phyloP scores from a whole-genome alignment of 176 grass and related monocot species.

The Aegilops tauschii region DNA sequence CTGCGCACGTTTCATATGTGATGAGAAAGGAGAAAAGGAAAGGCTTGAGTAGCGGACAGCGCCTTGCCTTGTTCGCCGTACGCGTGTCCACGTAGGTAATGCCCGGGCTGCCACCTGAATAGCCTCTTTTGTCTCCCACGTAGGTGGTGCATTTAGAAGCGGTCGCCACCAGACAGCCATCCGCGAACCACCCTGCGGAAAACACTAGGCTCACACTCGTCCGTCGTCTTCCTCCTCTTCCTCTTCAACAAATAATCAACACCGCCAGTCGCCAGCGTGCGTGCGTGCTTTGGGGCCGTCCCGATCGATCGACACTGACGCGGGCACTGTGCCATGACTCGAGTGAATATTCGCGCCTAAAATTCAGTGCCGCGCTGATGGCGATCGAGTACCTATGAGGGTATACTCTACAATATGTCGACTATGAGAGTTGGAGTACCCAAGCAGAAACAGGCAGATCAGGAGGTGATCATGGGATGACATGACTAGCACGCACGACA shows the following conservation, averaged over 20 bases:
- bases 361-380: neutral
- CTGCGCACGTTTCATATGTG: neutral
- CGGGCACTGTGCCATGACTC: neutral
- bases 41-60: neutral
- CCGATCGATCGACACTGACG: neutral
- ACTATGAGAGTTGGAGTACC: neutral
- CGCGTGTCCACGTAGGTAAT: slow-evolving; percentile 3
- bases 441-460: neutral
- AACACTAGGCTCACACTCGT: neutral
- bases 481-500: neutral
- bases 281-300: neutral
- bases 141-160: neutral
- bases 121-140: slow-evolving; percentile 3
- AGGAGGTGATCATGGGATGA: neutral
- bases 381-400: neutral
- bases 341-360: neutral
- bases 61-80: neutral
- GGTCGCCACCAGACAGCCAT: slow-evolving; percentile 11
- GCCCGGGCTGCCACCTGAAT: slow-evolving; percentile 24
- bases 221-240: neutral
- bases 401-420: too few species aligned
- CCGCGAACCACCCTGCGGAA: neutral
- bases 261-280: neutral
- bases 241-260: neutral
- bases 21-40: neutral